Evolutionary conservation across 2,329 filamentous ascomycete species (phyloP).

Genomic region (Xylaria sp.): DNA sequence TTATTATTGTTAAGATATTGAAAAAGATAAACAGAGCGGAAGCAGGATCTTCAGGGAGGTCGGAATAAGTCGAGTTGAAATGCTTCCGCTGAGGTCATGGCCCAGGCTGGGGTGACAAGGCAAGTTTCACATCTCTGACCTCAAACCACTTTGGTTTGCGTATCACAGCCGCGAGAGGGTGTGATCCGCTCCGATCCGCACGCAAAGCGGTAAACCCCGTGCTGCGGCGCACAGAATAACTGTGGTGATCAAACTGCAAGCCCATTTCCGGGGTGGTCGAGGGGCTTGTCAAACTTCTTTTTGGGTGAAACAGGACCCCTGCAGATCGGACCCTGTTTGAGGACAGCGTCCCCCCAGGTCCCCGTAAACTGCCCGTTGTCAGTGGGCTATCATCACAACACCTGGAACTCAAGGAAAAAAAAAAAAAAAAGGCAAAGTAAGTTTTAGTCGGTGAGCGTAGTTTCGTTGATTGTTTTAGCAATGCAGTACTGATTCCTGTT

Average conservation of each 20-base stretch:
- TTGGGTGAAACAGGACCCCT: slow-evolving; percentile 21
- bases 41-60: slow-evolving; percentile 8
- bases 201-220: slow-evolving; percentile 20
- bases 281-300: slow-evolving; percentile 8
- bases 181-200: slow-evolving; percentile 20
- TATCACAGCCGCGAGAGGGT: slow-evolving; percentile 21
- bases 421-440: neutral
- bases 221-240: slow-evolving; percentile 22
- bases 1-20: neutral
- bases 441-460: neutral
- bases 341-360: neutral
- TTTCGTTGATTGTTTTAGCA: neutral
- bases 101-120: slow-evolving; percentile 30
- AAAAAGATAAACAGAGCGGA: slow-evolving; percentile 7
- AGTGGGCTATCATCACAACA: neutral
- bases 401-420: neutral
- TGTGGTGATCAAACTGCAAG: slow-evolving; percentile 33
- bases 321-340: slow-evolving; percentile 28
- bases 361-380: neutral
- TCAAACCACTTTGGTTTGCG: slow-evolving; percentile 31
- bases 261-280: slow-evolving; percentile 25
- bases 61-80: slow-evolving; percentile 2
- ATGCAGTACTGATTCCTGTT: neutral
- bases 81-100: slow-evolving; percentile 31
- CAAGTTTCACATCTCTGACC: slow-evolving; percentile 37